Base-by-base conservation (phyloP, 1,284 basidiomycete species). In the Kwoniella shivajii region DNA sequence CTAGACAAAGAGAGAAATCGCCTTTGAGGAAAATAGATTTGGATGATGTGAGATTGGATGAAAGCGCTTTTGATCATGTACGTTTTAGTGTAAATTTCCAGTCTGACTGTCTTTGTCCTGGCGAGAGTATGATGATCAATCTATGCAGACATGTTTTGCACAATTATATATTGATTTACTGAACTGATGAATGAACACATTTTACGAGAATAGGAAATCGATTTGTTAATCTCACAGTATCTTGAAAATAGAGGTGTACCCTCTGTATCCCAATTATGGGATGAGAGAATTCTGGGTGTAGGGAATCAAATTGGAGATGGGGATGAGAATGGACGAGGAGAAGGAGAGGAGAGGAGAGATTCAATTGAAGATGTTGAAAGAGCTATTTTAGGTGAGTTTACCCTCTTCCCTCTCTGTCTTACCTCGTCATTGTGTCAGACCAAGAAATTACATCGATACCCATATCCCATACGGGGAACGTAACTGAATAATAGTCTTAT, bases 161-260 rank as follows among this genome's bases (percentile, higher is more conserved):
- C n/a, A 43, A 43, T 36, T 20, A 14, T 30, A 26, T 24, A 42
- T 2, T 24, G 11, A 34, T 22, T 33, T 9, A 41, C 38, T 10
- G 22, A 37, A 27, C 30, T 50, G 39, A 41, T 14, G 11, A 20
- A 44, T n/a, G n/a, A n/a, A n/a, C n/a, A n/a, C n/a, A n/a, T n/a
- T n/a, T n/a, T n/a, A n/a, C n/a, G n/a, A n/a, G n/a, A n/a, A 10
- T 50, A 76, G 72, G 76, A 78, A 47, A 74, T 78, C 29, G 67
- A 71, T 18, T 63, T 74, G 14, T 64, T 78, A 36, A 78, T 81
- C 47, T 67, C 72, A 18, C 77, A 81, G 56, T 81, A 79, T 64
- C 74, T 82, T 7, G 71, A 74, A 22, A 72, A 78, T 18, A 64
- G 76, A 36, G 72, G 76, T 0, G 72, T 78, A 53, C 68, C 75